Percentiles rank a stretch among this genome's conserved stretches.
These are phyloP conservation scores for Hyphopichia wangnamkhiaoensis DNA, from an alignment of 1,139 yeast species.

Conservation along the genomic window DNA sequence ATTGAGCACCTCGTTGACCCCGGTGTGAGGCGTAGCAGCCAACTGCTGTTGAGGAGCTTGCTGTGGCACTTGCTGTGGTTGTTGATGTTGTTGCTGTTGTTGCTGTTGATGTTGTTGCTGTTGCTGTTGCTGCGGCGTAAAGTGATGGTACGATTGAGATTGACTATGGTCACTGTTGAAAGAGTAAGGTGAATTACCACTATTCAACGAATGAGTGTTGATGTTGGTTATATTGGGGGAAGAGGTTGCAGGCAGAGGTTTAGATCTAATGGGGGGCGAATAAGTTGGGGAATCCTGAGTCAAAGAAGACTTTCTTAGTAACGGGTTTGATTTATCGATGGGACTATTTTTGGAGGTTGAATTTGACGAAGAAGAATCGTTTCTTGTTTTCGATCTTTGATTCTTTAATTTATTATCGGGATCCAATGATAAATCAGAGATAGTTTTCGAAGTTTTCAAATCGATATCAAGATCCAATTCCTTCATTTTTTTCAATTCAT, in stretches of 20 bases:
- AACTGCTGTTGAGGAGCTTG: neutral
- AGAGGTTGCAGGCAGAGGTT: neutral
- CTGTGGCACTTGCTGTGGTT: neutral
- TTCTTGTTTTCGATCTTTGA: neutral
- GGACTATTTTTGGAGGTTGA: neutral
- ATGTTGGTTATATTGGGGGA: neutral
- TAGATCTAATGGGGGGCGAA: neutral
- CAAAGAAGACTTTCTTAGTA: neutral
- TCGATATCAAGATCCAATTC: conserved; percentile 7
- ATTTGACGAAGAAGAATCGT: neutral
- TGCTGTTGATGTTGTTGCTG: neutral
- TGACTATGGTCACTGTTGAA: neutral
- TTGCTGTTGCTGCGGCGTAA: neutral
- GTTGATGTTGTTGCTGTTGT: neutral
- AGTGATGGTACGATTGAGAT: neutral
- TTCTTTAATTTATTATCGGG: too few species aligned
- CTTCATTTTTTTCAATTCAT: conserved; percentile 27
- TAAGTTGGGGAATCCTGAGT: neutral
- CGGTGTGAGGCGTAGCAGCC: too few species aligned
- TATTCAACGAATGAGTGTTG: neutral
- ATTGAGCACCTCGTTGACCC: conserved; percentile 19
- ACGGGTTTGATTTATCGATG: neutral
- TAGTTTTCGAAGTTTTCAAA: neutral
- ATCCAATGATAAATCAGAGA: neutral
- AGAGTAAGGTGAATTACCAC: conserved; percentile 1